These are phyloP conservation scores for Mucor indicus DNA, from an alignment of 371 early-diverging fungal genomes.

Conservation along the genomic window DNA sequence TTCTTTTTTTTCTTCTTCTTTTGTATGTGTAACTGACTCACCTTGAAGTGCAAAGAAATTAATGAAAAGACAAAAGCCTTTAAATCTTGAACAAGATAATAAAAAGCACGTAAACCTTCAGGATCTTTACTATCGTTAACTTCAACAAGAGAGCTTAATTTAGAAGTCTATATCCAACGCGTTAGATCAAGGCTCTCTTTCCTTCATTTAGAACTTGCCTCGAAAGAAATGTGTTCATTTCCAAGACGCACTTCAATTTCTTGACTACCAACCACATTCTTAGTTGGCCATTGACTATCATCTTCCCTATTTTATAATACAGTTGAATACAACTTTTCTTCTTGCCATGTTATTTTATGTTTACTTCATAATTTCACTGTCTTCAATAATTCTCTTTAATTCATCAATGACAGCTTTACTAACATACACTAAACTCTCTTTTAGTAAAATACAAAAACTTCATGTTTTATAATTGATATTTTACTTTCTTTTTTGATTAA, in stretches of 20 bases:
- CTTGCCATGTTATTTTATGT: slow-evolving; percentile 1
- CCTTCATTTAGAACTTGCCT: too few relatives aligned
- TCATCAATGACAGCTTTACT: slow-evolving; percentile 81
- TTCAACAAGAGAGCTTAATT: slow-evolving; percentile 90
- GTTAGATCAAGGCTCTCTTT: too few relatives aligned
- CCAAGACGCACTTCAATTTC: slow-evolving; percentile 92
- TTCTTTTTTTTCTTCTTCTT: too few relatives aligned
- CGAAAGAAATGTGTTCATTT: slow-evolving; percentile 91
- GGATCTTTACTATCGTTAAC: slow-evolving; percentile 90
- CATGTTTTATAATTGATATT: neutral
- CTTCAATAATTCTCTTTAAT: slow-evolving; percentile 83
- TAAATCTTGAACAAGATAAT: slow-evolving; percentile 96
- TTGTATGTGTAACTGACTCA: too few relatives aligned
- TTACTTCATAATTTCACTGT: slow-evolving; percentile 89
- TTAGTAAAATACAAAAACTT: neutral
- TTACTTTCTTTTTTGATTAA: slow-evolving; percentile 92
- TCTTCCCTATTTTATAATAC: slow-evolving; percentile 66
- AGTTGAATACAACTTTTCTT: neutral
- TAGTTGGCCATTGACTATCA: slow-evolving; percentile 90
- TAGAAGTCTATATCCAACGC: slow-evolving; percentile 67
- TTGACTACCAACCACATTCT: slow-evolving; percentile 88
- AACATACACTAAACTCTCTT: slow-evolving; percentile 61
- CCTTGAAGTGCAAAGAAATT: slow-evolving; percentile 95
- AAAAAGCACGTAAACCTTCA: slow-evolving; percentile 91
- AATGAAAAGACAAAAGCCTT: slow-evolving; percentile 94